Conservation (phyloP, 2,329 filamentous ascomycete species). For the Periconia macrospinosa region DNA sequence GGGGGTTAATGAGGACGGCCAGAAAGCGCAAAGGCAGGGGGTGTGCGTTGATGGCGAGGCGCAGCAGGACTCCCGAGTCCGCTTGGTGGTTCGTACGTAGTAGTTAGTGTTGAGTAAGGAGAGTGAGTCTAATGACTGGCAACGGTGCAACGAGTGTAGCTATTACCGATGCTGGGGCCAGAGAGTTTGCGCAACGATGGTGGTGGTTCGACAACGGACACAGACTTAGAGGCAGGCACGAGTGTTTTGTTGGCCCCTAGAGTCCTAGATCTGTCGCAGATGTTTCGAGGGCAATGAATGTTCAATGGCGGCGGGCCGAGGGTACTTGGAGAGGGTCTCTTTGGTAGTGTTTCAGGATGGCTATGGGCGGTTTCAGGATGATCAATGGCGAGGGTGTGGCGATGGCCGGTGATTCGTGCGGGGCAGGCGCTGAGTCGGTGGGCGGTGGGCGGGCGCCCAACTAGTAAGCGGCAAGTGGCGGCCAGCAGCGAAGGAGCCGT, state of each 20-base stretch:
- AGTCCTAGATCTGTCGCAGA: not conserved
- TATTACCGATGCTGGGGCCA: not conserved
- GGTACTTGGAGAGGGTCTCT: not conserved
- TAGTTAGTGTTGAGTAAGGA: no score
- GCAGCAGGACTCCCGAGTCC: conserved; percentile 14
- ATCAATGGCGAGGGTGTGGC: not conserved
- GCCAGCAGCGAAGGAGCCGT: no score
- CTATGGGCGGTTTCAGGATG: conserved; percentile 34
- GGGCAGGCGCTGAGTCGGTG: not conserved
- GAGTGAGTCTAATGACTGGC: conserved; percentile 2
- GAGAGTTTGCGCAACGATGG: conserved; percentile 13
- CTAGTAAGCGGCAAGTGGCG: no score
- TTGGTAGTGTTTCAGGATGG: conserved; percentile 36
- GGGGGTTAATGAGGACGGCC: conserved; percentile 2
- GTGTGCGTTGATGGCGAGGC: conserved; percentile 15
- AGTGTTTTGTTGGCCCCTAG: not conserved
- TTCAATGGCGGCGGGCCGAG: not conserved
- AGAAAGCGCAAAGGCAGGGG: not conserved
- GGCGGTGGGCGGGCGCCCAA: no score
- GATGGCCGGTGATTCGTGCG: conserved; percentile 2
- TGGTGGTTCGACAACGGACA: conserved; percentile 32
- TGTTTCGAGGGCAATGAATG: not conserved
- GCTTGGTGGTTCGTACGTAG: not conserved
- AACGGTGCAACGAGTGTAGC: not conserved
- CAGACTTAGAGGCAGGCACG: conserved; percentile 8